Evolutionary conservation across 805 yeast species (phyloP), one percentile per base, ranked within the genome.

Genomic region (Starmerella geochares): DNA sequence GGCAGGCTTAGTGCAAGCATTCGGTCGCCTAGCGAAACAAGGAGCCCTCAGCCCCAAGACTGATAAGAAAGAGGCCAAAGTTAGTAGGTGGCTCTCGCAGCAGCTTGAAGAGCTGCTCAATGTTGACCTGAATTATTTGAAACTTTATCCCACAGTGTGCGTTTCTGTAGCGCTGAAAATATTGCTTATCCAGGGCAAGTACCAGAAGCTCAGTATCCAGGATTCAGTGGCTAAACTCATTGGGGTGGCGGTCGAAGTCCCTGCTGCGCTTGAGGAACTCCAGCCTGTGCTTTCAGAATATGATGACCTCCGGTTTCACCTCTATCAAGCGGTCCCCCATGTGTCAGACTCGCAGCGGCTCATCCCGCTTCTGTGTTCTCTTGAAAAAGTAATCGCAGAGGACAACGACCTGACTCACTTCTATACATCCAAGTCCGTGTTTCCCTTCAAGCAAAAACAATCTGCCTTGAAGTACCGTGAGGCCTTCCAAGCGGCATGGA

Each of bases 401-500:
- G 58, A 57, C 21, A 28, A 27, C 4, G 57, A 57, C 32, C 29
- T 53, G n/a, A 3, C 20, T 4, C 7, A 36, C 3, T 38, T 46
- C 11, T 53, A 41, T 42, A 38, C 50, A 1, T 9, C 40, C 3
- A 35, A 25, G 10, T 24, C 44, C 2, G 37, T 17, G 13, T 24
- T 46, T 20, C 55, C 54, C 1, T 42, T 48, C 16, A 45, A 49
- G 19, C 20, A 29, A n/a, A 41, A 36, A 21, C 24, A 21, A 9
- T 56, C 54, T 9, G 58, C 58, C 3, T 24, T 35, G 31, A 33
- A 32, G 28, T 57, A 55, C 46, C 48, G 58, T 3, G 39, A 46
- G 0, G 76, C 78, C 24, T 81, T 83, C 62, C 95, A 88, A 62
- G 76, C 75, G 51, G 74, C 79, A 24, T 80, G 94, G 79, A 63